Percentiles rank a stretch among this genome's conserved stretches.
Conservation (phyloP, 139 green algal genomes). For the Penium margaritaceum region DNA sequence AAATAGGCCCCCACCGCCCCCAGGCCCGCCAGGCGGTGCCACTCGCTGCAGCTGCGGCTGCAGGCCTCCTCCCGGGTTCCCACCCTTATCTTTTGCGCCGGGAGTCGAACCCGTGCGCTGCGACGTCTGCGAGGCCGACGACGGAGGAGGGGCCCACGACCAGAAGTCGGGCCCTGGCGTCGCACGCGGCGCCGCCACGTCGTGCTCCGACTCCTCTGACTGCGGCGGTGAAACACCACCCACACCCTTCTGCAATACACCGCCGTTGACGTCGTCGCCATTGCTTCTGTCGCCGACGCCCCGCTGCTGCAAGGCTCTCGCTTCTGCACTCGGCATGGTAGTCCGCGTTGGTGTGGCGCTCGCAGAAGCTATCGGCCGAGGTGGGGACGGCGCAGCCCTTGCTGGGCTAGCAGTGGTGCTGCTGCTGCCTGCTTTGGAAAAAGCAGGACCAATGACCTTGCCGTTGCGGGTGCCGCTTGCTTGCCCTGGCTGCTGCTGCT, state of each 20-base stretch:
- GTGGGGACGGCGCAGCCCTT: neutral
- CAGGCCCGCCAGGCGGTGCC: neutral
- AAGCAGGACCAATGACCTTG: neutral
- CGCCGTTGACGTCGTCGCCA: neutral
- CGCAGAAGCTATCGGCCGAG: neutral
- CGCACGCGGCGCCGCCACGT: too few species aligned
- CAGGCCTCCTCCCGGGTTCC: neutral
- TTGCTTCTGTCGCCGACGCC: neutral
- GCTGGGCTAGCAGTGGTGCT: constrained; percentile 2
- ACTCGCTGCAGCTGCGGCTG: neutral
- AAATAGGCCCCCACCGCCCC: neutral
- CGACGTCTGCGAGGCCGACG: neutral
- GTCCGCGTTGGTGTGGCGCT: too few species aligned
- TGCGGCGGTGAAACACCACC: neutral
- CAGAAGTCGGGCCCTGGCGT: constrained; percentile 42
- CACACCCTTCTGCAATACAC: neutral
- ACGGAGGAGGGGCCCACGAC: constrained; percentile 33
- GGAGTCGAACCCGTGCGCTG: neutral
- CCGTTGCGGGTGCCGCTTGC: neutral
- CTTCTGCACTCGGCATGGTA: neutral
- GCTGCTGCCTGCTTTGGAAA: neutral
- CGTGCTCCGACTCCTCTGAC: neutral
- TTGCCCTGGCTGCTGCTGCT: constrained; percentile 7
- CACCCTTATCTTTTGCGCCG: neutral
- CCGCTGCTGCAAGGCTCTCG: neutral